Evolutionary conservation across 1,139 yeast genomes (phyloP).

Genomic region (Yamadazyma songkhlaensis): DNA sequence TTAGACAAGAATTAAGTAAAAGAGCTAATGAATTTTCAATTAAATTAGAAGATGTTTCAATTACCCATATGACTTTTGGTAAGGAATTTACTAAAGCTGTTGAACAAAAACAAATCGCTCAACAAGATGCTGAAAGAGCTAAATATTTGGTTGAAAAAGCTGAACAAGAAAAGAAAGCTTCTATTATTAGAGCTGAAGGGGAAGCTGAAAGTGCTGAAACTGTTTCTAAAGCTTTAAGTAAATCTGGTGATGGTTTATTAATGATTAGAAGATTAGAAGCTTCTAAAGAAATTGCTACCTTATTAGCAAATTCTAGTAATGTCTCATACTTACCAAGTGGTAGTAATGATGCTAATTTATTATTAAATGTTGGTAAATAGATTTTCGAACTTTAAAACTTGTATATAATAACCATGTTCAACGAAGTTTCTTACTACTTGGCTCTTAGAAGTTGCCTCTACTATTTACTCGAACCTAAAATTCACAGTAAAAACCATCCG

Average conservation of each 20-base stretch:
- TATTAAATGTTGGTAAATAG: conserved; percentile 41
- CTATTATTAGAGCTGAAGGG: conserved; percentile 97
- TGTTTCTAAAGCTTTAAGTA: conserved; percentile 87
- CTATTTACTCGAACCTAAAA: too few species aligned
- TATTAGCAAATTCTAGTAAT: conserved; percentile 79
- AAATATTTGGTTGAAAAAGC: conserved; percentile 93
- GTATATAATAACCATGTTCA: neutral
- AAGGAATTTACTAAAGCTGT: conserved; percentile 97
- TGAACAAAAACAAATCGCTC: conserved; percentile 98
- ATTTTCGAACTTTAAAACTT: neutral
- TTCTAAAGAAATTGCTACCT: conserved; percentile 88
- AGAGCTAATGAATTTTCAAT: conserved; percentile 90
- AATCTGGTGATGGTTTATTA: conserved; percentile 95
- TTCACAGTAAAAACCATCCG: neutral
- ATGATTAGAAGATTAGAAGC: conserved; percentile 96
- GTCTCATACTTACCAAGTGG: conserved; percentile 85
- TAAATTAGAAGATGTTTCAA: conserved; percentile 92
- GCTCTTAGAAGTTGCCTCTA: too few species aligned
- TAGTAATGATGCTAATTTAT: conserved; percentile 34
- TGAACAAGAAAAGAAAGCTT: conserved; percentile 94
- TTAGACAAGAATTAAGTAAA: conserved; percentile 79
- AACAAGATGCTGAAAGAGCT: conserved; percentile 98
- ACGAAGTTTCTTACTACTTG: too few species aligned
- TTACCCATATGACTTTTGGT: conserved; percentile 98
- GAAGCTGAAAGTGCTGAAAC: conserved; percentile 98